Percentiles rank a stretch among this genome's conserved stretches.
These are phyloP conservation scores for Cryptomeria japonica DNA, from an alignment of 75 land plant species.

Conservation along the genomic window DNA sequence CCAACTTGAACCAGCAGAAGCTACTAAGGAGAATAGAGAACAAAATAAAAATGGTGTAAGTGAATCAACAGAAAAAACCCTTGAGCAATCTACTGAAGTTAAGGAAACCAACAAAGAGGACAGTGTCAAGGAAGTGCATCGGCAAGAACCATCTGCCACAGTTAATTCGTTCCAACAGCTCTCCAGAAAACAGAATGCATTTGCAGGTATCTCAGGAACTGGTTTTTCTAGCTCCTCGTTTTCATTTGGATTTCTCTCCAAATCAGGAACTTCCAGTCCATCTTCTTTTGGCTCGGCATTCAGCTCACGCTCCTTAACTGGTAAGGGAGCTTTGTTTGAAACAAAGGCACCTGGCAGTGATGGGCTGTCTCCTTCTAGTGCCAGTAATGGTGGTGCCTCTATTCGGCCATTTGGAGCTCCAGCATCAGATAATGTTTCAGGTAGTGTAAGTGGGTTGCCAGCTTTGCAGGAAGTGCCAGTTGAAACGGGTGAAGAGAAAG, in stretches of 20 bases:
- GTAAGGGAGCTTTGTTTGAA: conserved; percentile 35
- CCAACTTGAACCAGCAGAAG: conserved; percentile 1
- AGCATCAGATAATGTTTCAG: conserved; percentile 20
- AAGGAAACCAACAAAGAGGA: conserved; percentile 12
- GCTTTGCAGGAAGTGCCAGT: conserved; percentile 69
- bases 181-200: conserved; percentile 67
- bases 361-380: conserved; percentile 22
- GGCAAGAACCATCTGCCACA: conserved; percentile 12
- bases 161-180: conserved; percentile 69
- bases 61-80: neutral
- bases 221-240: conserved; percentile 65
- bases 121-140: neutral
- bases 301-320: conserved; percentile 23
- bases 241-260: conserved; percentile 51
- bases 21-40: neutral
- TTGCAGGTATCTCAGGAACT: conserved; percentile 76
- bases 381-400: conserved; percentile 44
- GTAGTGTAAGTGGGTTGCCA: conserved; percentile 22
- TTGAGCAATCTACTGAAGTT: neutral
- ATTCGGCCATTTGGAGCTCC: conserved; percentile 37
- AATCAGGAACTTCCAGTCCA: conserved; percentile 33
- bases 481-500: conserved; percentile 96
- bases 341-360: conserved; percentile 8
- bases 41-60: neutral
- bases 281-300: conserved; percentile 37